Conservation (phyloP, 352 stramenopile species). For the Discostella stelligera region DNA sequence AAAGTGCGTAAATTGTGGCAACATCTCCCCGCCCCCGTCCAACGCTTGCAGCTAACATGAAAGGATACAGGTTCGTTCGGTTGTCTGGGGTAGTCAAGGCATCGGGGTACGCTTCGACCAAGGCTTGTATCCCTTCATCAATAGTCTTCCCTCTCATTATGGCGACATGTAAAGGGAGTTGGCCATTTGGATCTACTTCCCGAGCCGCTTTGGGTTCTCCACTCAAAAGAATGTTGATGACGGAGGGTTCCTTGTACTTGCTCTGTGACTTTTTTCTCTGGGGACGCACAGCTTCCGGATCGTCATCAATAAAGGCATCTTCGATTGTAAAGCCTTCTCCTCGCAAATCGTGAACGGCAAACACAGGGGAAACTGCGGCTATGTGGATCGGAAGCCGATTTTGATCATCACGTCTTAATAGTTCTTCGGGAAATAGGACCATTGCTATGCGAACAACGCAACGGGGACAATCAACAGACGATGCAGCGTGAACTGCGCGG, state of each 20-base stretch:
- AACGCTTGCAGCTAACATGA: conserved; percentile 50
- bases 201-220: conserved; percentile 30
- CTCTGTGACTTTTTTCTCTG: conserved; percentile 39
- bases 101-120: conserved; percentile 41
- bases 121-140: conserved; percentile 35
- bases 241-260: conserved; percentile 50
- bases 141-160: conserved; percentile 61
- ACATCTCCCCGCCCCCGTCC: conserved; percentile 33
- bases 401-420: conserved; percentile 49
- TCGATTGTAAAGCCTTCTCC: conserved; percentile 63
- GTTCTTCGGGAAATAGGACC: conserved; percentile 57
- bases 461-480: conserved; percentile 60
- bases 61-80: conserved; percentile 50
- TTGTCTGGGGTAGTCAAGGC: conserved; percentile 33
- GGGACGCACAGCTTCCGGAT: conserved; percentile 16
- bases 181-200: conserved; percentile 38
- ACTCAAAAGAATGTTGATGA: conserved; percentile 61
- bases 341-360: conserved; percentile 62
- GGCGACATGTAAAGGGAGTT: conserved; percentile 59
- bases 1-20: conserved; percentile 52
- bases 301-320: conserved; percentile 54
- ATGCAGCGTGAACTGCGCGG: conserved; percentile 50
- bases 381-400: conserved; percentile 57
- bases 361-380: conserved; percentile 52
- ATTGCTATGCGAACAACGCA: conserved; percentile 61